Conservation (phyloP, 805 yeast species). For the Maudiozyma bulderi region DNA sequence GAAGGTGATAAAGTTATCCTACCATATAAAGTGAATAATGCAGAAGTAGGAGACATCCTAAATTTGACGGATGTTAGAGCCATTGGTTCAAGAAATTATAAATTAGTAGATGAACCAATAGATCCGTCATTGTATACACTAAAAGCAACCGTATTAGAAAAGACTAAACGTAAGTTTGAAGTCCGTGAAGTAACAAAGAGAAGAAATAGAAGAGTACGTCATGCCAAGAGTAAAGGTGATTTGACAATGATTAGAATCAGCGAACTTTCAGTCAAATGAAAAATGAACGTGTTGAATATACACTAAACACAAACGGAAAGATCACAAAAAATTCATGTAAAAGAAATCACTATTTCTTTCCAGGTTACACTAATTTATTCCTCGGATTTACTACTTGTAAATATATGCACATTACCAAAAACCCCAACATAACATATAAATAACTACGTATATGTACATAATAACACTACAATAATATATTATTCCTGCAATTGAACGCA, state of each 20-base stretch:
- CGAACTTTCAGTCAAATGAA: conserved; percentile 49
- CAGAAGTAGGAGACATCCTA: conserved; percentile 75
- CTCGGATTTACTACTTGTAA: too few relatives aligned
- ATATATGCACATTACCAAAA: too few relatives aligned
- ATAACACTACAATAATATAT: too few relatives aligned
- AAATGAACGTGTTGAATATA: background rate
- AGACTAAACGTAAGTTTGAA: conserved; percentile 70
- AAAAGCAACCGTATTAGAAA: conserved; percentile 75
- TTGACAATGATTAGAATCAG: conserved; percentile 70
- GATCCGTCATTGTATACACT: conserved; percentile 47
- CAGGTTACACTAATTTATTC: too few relatives aligned
- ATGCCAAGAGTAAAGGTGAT: conserved; percentile 57
- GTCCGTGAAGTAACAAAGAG: conserved; percentile 67
- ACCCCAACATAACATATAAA: too few relatives aligned
- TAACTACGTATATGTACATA: too few relatives aligned
- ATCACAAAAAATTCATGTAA: too few relatives aligned
- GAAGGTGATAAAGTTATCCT: conserved; percentile 77
- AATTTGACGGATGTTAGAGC: conserved; percentile 65
- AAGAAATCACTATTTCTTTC: too few relatives aligned
- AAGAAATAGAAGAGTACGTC: conserved; percentile 66
- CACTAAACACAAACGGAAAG: too few relatives aligned
- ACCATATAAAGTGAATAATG: conserved; percentile 70
- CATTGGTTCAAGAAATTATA: conserved; percentile 78
- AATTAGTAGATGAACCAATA: conserved; percentile 47
- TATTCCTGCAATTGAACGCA: too few relatives aligned